Evolutionary conservation across 305 asterid species (phyloP).

Genomic region (Petunia hybrid): DNA sequence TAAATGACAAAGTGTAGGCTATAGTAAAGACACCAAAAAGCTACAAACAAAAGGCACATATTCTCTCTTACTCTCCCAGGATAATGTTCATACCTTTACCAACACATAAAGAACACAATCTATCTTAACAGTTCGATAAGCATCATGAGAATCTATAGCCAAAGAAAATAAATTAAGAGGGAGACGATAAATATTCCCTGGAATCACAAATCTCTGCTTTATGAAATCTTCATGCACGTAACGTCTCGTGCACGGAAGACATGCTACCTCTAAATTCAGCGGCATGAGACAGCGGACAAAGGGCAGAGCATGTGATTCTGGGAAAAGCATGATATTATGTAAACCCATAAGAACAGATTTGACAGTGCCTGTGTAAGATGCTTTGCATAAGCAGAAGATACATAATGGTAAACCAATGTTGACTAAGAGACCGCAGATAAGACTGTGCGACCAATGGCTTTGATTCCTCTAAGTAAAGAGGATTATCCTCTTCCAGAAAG

Average conservation of each 20-base stretch:
- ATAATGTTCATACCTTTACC: not conserved
- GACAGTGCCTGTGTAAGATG: conserved; percentile 38
- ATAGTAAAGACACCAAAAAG: conserved; percentile 5
- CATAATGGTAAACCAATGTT: not conserved
- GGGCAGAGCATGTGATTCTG: conserved; percentile 32
- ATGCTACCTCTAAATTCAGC: conserved; percentile 59
- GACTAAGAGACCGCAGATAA: conserved; percentile 1
- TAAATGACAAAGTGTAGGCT: not conserved
- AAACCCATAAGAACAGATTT: conserved; percentile 50
- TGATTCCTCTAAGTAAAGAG: not conserved
- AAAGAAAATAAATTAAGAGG: conserved; percentile 28
- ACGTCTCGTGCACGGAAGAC: conserved; percentile 61
- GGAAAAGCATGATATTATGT: conserved; percentile 45
- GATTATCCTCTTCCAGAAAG: conserved; percentile 19
- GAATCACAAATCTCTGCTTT: conserved; percentile 63
- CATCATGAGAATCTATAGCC: not conserved
- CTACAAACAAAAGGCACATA: conserved; percentile 4
- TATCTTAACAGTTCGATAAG: not conserved
- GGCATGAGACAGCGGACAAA: conserved; percentile 64
- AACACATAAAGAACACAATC: not conserved
- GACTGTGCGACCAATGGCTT: conserved; percentile 22
- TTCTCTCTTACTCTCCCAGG: conserved; percentile 20
- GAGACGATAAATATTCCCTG: conserved; percentile 46
- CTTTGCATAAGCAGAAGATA: conserved; percentile 39
- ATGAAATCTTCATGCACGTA: conserved; percentile 46